Evolutionary conservation across 2,329 filamentous ascomycete genomes (phyloP).

Genomic region (Stachybotrys elegans): DNA sequence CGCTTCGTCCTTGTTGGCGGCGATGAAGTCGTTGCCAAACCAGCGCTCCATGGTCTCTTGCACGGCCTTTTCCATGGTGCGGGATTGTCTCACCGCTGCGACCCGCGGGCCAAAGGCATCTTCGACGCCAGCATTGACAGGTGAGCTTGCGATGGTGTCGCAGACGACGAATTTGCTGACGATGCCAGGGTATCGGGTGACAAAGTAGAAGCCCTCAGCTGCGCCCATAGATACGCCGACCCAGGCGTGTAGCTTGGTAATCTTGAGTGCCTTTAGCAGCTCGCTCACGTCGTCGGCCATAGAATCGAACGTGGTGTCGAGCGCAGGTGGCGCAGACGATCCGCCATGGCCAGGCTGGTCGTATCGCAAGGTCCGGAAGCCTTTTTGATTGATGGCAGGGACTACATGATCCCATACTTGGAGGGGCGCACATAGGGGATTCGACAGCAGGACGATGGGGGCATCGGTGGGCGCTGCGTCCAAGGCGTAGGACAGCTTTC

Average conservation of each 20-base stretch:
- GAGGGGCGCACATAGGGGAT: constrained; percentile 31
- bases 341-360: constrained; percentile 38
- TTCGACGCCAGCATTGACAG: constrained; percentile 25
- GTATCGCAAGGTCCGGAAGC: constrained; percentile 36
- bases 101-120: constrained; percentile 32
- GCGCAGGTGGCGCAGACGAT: constrained; percentile 26
- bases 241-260: constrained; percentile 31
- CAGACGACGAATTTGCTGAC: constrained; percentile 32
- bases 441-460: constrained; percentile 32
- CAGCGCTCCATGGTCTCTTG: constrained; percentile 32
- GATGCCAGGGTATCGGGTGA: constrained; percentile 29
- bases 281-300: constrained; percentile 31
- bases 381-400: constrained; percentile 23
- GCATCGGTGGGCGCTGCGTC: constrained; percentile 16
- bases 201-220: constrained; percentile 33
- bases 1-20: constrained; percentile 27
- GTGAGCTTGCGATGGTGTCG: constrained; percentile 34
- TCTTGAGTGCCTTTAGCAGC: constrained; percentile 26
- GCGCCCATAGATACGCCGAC: constrained; percentile 42
- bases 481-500: constrained; percentile 23
- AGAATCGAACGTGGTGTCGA: constrained; percentile 32
- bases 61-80: constrained; percentile 24
- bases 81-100: constrained; percentile 24
- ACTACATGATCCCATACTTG: constrained; percentile 35
- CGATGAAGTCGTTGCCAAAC: constrained; percentile 34